A percentile compares a stretch with the other conserved stretches of the same genome.
Evolutionary conservation across 768 basidiomycete species (phyloP).

Genomic region (Rossbeevera mucosa): DNA sequence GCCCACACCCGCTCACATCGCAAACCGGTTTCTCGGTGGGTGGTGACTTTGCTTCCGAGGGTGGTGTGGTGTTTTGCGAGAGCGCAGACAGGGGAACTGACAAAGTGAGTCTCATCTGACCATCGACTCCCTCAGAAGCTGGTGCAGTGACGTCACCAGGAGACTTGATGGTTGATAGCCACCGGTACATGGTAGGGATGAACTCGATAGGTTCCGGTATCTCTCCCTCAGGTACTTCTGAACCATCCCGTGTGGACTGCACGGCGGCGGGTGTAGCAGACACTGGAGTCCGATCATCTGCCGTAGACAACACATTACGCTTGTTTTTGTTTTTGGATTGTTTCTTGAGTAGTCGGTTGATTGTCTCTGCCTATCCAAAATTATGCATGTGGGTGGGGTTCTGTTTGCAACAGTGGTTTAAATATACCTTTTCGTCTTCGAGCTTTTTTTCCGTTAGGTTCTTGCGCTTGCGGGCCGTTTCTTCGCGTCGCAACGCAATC

Average conservation of each 20-base stretch:
- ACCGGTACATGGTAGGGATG: conserved; percentile 61
- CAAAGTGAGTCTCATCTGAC: conserved; percentile 45
- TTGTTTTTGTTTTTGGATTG: conserved; percentile 66
- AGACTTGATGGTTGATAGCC: conserved; percentile 56
- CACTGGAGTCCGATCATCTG: conserved; percentile 40
- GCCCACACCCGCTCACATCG: conserved; percentile 54
- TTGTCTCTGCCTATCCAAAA: conserved; percentile 66
- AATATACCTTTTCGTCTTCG: conserved; percentile 46
- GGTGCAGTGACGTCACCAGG: conserved; percentile 3
- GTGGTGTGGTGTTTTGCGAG: not conserved
- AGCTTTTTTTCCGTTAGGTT: conserved; percentile 40
- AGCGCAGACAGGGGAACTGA: conserved; percentile 45
- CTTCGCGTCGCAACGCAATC: conserved; percentile 69
- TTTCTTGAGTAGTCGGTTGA: conserved; percentile 84
- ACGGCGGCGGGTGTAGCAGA: conserved; percentile 28
- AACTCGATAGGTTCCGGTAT: conserved; percentile 37
- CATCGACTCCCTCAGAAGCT: conserved; percentile 1
- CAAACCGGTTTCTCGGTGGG: conserved; percentile 33
- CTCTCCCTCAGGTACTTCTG: conserved; percentile 36
- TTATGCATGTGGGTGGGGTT: not conserved
- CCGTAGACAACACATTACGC: conserved; percentile 46
- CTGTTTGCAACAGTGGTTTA: not conserved
- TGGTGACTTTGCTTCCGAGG: conserved; percentile 11
- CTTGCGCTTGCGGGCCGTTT: conserved; percentile 77
- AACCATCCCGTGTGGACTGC: conserved; percentile 28